Evolutionary conservation across 1,139 yeast species (phyloP), one percentile per base, ranked within the genome.

Genomic region (Scheffersomyces insectosa): DNA sequence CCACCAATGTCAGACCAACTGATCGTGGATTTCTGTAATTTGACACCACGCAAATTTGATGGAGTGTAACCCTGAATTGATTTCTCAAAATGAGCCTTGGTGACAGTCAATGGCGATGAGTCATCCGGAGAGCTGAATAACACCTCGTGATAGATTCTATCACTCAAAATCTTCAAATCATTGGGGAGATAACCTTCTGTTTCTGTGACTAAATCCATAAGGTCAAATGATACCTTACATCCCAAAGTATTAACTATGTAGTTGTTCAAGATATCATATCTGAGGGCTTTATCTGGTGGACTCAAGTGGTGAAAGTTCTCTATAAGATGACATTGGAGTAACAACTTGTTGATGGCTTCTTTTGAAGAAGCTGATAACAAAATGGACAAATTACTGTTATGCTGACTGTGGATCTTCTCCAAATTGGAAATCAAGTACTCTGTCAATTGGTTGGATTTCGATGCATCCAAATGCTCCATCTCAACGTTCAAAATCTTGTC

Each of bases 1-100:
- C 97, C 99, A 7, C 98, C 99, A 54, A 93, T 89, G 52, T 90
- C 96, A 2, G 74, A 56, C 99, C 99, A 93, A 36, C 78, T 77
- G 1, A 84, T 81, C 0, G 83, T 69, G 0, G 91, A 81, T 56
- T 88, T 89, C 54, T 89, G 90, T 11, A 91, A 70, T 59, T 90
- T 88, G 11, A 89, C 95, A 0, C 97, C 97, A 40, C 97, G 77
- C 43, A 93, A 68, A 42, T 88, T 82, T 0, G 95, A 82, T 0
- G 99, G 97, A 0, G 83, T 80, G 54, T 79, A 91, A 2, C 83
- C 88, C 25, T 74, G 65, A 31, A 88, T 60, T 0, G 96, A 89
- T 9, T 64, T 69, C 23, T 75, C 70, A 46, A 88, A 79, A 45
- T 80, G 75, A 0, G 47, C 44, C 29, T 60, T 60, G 6, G 61